Evolutionary conservation across 2,329 filamentous ascomycete genomes (phyloP).

Genomic region (Colletotrichum sp.): DNA sequence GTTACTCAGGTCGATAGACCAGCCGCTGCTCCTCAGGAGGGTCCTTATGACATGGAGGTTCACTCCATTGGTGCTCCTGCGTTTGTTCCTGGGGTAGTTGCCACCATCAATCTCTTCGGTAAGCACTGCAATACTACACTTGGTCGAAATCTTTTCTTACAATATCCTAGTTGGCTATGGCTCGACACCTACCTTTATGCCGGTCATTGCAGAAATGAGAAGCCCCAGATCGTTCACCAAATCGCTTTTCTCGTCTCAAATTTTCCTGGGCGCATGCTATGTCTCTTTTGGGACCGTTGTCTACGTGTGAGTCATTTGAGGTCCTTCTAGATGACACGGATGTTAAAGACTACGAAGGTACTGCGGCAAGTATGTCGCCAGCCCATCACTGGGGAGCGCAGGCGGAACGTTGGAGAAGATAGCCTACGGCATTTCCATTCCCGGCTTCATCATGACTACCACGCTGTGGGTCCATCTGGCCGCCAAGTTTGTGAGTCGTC

Average conservation of each 20-base stretch:
- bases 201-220: background rate
- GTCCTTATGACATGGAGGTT: slow-evolving; percentile 25
- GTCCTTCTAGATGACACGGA: background rate
- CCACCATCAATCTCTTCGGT: slow-evolving; percentile 29
- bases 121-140: background rate
- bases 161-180: background rate
- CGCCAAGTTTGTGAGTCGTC: slow-evolving; percentile 24
- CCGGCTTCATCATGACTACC: slow-evolving; percentile 25
- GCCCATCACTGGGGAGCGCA: slow-evolving; percentile 57
- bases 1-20: slow-evolving; percentile 25
- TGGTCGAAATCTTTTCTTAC: background rate
- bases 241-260: background rate
- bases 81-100: slow-evolving; percentile 27
- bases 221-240: background rate
- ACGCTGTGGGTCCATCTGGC: slow-evolving; percentile 24
- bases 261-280: background rate
- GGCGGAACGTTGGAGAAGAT: slow-evolving; percentile 25
- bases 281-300: background rate
- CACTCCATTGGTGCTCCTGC: slow-evolving; percentile 23
- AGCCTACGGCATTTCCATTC: slow-evolving; percentile 24
- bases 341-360: background rate
- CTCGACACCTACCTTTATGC: background rate
- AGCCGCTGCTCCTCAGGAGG: slow-evolving; percentile 24
- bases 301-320: background rate
- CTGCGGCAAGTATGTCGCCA: slow-evolving; percentile 64